Evolutionary conservation across 2,329 filamentous ascomycete genomes (phyloP).

Genomic region (Epichloe scottii): DNA sequence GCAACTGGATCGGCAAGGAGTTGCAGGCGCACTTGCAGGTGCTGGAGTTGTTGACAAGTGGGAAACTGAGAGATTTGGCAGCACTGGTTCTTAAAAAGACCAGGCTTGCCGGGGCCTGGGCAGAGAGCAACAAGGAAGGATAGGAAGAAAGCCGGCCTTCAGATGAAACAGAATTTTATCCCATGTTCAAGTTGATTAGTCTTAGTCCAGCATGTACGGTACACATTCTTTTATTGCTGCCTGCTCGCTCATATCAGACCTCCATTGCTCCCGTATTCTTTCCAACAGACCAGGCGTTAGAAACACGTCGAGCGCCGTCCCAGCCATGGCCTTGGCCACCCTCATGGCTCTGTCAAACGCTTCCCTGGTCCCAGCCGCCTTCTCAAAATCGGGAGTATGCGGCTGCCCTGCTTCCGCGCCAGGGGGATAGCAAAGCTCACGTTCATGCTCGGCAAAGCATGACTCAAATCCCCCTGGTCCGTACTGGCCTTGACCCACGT

Average conservation of each 20-base stretch:
- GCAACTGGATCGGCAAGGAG: constrained; percentile 39
- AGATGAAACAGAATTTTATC: too few relatives aligned
- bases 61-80: constrained; percentile 20
- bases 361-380: constrained; percentile 33
- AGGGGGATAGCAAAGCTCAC: constrained; percentile 38
- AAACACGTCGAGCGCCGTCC: constrained; percentile 34
- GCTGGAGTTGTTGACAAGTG: constrained; percentile 40
- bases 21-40: constrained; percentile 33
- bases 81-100: constrained; percentile 15
- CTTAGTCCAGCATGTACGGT: too few relatives aligned
- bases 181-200: too few relatives aligned
- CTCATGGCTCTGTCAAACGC: constrained; percentile 30
- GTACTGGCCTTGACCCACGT: constrained; percentile 31
- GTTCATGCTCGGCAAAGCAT: constrained; percentile 43
- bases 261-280: constrained; percentile 21
- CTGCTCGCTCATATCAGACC: not conserved
- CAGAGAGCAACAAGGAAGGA: not conserved
- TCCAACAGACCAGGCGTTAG: constrained; percentile 25
- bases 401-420: constrained; percentile 23
- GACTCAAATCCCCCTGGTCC: constrained; percentile 47
- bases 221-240: not conserved
- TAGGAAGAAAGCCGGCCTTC: too few relatives aligned
- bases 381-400: constrained; percentile 40
- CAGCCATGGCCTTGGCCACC: constrained; percentile 35
- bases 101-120: constrained; percentile 12